Base-by-base conservation (phyloP, 2,329 filamentous ascomycete species). In the Cytospora mali region DNA sequence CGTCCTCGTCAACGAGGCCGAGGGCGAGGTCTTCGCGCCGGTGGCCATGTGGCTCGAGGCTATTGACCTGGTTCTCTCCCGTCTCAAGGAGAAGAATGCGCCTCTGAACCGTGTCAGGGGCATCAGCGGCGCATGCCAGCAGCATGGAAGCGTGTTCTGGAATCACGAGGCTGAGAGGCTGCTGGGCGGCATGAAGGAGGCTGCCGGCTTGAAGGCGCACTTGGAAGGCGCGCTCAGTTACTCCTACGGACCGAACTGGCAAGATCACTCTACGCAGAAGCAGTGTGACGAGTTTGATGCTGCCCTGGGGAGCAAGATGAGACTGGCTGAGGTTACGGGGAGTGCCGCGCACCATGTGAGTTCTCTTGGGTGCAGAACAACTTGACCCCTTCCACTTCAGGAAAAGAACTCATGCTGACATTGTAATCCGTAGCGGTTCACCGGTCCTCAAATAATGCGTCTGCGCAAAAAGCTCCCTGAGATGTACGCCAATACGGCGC, bases 121-220 rank as follows among this genome's bases (percentile, higher is more conserved):
- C 31, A 84, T 99, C 69, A 94, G 91, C 71, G 95, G 93, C 66
- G 93, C 94, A 18, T 93, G 95, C 60, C 96, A 98, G 84, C 95
- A 99, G 81, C 95, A 98, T 76, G 95, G 95, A 35, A 98, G 94
- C 74, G 93, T 98, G 29, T 98, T 95, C 79, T 98, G 94, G 94
- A 90, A 85, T 63, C 75, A 79, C 51, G 78, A 87, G 62, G 93
- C 91, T 6, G 89, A 91, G 72, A 71, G 75, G 9, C 71, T 89
- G 50, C 82, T 98, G 50, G 77, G 74, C 4, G 78, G 71, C 14
- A 78, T 98, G 50, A 31, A 46, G 28, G 39, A 35, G 13, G 76
- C 76, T 23, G 84, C 84, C 72, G 77, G 82, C 0, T 79, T 98
- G 53, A 82, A 90, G 55, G 87, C 90, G 64, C 93, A 96, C 77